Percentiles rank a stretch among this genome's conserved stretches.
phyloP scores from a whole-genome alignment of 1,139 yeast species.

The Arxiozyma telluris region DNA sequence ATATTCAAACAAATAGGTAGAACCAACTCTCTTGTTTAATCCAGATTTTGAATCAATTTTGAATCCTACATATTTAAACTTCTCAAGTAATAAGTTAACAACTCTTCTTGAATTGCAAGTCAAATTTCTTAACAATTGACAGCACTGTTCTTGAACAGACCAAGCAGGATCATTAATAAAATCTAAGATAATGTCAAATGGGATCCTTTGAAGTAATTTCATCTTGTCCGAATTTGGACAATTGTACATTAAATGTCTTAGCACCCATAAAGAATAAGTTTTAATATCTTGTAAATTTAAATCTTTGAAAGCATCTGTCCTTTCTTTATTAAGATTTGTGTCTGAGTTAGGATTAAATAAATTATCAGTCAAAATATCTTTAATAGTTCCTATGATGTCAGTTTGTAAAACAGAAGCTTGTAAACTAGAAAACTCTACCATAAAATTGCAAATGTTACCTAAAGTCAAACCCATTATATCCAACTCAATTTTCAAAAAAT shows the following conservation, averaged over 20 bases:
- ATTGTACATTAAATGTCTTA: conserved; percentile 47
- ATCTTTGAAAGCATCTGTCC: conserved; percentile 7
- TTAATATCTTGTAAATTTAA: conserved; percentile 31
- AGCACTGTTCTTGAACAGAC: conserved; percentile 55
- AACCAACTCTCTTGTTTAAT: conserved; percentile 15
- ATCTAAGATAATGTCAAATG: conserved; percentile 43
- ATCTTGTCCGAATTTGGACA: conserved; percentile 33
- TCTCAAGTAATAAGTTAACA: conserved; percentile 36
- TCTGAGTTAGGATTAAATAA: conserved; percentile 22
- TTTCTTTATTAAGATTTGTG: conserved; percentile 6
- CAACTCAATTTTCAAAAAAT: conserved; percentile 30
- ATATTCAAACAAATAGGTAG: conserved; percentile 32
- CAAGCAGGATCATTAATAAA: conserved; percentile 41
- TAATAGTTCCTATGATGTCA: conserved; percentile 44
- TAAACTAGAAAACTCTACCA: conserved; percentile 72
- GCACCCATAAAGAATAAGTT: conserved; percentile 46
- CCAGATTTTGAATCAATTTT: conserved; percentile 15
- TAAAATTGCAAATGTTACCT: conserved; percentile 67
- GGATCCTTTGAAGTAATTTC: conserved; percentile 37
- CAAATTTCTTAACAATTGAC: conserved; percentile 67
- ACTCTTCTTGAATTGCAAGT: conserved; percentile 58
- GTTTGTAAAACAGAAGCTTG: conserved; percentile 48
- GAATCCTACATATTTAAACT: conserved; percentile 26
- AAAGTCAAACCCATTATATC: conserved; percentile 45
- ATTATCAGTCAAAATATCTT: conserved; percentile 30